phyloP scores from a whole-genome alignment of 805 yeast genomes.

The Saccharomycopsis sp. region DNA sequence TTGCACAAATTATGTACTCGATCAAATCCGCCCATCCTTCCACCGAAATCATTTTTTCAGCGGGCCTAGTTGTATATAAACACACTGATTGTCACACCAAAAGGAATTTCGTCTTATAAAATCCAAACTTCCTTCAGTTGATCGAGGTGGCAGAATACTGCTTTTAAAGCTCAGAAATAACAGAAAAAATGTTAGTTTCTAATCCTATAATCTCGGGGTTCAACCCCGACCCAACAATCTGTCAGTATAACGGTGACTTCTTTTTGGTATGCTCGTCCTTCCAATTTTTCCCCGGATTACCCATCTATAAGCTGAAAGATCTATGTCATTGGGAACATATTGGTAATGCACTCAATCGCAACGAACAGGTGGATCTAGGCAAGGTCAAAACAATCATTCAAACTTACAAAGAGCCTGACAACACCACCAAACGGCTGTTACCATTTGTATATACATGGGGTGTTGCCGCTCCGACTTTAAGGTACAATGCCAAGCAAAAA shows the following conservation, averaged over 20 bases:
- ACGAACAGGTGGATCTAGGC: constrained; percentile 4
- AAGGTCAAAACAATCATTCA: constrained; percentile 10
- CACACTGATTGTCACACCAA: neutral
- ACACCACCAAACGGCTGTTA: neutral
- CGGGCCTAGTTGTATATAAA: neutral
- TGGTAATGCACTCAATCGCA: constrained; percentile 12
- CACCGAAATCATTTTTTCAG: neutral
- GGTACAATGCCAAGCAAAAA: constrained; percentile 4
- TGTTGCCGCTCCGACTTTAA: constrained; percentile 13
- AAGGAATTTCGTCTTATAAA: neutral
- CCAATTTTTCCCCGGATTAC: constrained; percentile 16
- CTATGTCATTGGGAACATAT: constrained; percentile 12
- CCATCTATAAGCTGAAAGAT: constrained; percentile 8
- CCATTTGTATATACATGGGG: constrained; percentile 18
- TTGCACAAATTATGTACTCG: neutral
- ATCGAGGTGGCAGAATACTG: neutral
- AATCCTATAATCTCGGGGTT: constrained; percentile 18
- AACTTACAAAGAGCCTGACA: constrained; percentile 7
- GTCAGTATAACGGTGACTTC: constrained; percentile 4
- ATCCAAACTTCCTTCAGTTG: too few relatives aligned
- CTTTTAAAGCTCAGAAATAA: neutral
- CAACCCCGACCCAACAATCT: constrained; percentile 14
- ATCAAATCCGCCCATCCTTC: neutral
- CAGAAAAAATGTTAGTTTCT: neutral
- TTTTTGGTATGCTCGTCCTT: constrained; percentile 14